Base-by-base conservation (phyloP, 2,329 filamentous ascomycete species). In the Clarireedia monteithiana region DNA sequence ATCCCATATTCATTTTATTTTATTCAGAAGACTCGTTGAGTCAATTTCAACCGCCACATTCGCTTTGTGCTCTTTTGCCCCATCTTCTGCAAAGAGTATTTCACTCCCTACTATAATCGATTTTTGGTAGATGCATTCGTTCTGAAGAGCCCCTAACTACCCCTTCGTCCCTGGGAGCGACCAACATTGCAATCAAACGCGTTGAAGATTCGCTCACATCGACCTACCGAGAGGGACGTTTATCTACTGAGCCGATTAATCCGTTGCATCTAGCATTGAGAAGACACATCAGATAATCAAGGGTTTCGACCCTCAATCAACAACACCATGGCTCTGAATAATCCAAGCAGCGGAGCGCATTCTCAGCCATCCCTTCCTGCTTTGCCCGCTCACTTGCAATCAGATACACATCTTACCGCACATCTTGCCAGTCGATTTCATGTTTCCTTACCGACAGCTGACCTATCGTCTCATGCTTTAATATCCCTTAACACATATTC, bases 401-500 rank as follows among this genome's bases (percentile, higher is more conserved):
- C 84, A 64, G 86, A 89, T 67, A 88, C 86, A 47, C 85, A 90
- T 67, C 76, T 92, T 63, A 94, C 88, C 3, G 86, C 86, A 52
- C 89, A 92, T 71, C 81, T 94, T 60, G 89, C 88, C 64, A 90
- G 82, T 71, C 90, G 92, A 53, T 99, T 96, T 72, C 94, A 99
- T 74, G 88, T 95, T 53, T 88, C 89, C 53, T 76, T 94, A 58
- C 91, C 94, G 9, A 95, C 91, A 0, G 90, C 94, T 53, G 83
- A 84, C 49, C 82, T 99, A 17, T 96, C 91, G 0, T 95, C 91
- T 0, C 91, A 97, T 69, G 94, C 87, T 49, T 80, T 97, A 64
- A 86, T 99, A 68, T 88, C 89, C 52, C 77, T 99, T 62, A 99
- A 99, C 75, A 99, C 91, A 20, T 97, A 95, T 71, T 92, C 89